These are phyloP conservation scores for Emmonsia crescens DNA, from an alignment of 2,329 filamentous ascomycete species.

Conservation along the genomic window DNA sequence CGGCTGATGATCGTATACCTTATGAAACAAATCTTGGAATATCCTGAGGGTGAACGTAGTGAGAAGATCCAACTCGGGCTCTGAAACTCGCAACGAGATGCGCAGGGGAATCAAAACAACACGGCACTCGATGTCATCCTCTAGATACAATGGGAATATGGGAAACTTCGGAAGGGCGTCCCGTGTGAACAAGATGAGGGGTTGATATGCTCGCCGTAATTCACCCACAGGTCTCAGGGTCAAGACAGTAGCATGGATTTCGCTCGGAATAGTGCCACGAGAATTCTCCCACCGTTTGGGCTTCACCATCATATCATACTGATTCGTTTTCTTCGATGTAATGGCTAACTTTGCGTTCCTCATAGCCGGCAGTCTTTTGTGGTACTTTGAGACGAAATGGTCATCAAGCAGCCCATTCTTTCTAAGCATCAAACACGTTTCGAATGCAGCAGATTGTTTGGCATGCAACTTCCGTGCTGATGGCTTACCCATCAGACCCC, in stretches of 20 bases:
- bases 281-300: slow-evolving; percentile 58
- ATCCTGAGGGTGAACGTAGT: slow-evolving; percentile 62
- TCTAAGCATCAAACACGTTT: slow-evolving; percentile 62
- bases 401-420: slow-evolving; percentile 58
- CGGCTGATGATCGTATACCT: slow-evolving; percentile 56
- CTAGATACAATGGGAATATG: slow-evolving; percentile 61
- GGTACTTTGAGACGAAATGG: slow-evolving; percentile 61
- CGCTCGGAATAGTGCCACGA: slow-evolving; percentile 35
- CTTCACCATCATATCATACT: slow-evolving; percentile 70
- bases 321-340: slow-evolving; percentile 61
- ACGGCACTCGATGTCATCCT: slow-evolving; percentile 48
- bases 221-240: slow-evolving; percentile 46
- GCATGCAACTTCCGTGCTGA: slow-evolving; percentile 63
- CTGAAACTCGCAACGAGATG: slow-evolving; percentile 29
- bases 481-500: slow-evolving; percentile 51
- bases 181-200: slow-evolving; percentile 62
- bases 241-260: slow-evolving; percentile 54
- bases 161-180: slow-evolving; percentile 53
- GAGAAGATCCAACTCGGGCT: slow-evolving; percentile 45
- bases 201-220: slow-evolving; percentile 49
- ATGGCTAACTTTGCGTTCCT: slow-evolving; percentile 78
- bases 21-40: slow-evolving; percentile 82
- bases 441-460: slow-evolving; percentile 81
- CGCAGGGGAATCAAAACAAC: slow-evolving; percentile 42
- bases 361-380: slow-evolving; percentile 64